Base-by-base conservation (phyloP, 805 yeast species). In the Kuraishia hungarica region DNA sequence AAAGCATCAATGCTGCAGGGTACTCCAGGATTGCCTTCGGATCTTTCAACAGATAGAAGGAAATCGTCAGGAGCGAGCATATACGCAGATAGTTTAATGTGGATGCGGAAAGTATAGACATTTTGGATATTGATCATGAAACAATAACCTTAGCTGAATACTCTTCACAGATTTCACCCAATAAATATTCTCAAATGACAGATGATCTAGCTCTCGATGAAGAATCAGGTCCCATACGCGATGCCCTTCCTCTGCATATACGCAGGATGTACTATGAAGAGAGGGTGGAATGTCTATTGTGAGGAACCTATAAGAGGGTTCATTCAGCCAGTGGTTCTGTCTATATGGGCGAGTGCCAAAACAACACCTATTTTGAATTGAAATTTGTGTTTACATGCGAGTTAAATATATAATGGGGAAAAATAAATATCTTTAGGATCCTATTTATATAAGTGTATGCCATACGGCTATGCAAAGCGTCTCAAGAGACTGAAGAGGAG, bases 1-100 rank as follows among this genome's bases (percentile, higher is more conserved):
- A 82, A 50, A 84, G 66, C 11, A 83, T 72, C n/a, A 80, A 53
- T 13, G 78, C 68, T 52, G 81, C 75, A 24, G 80, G 76, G 51
- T 79, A 70, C 17, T 72, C 73, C 21, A 77, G 60, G 21, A 84
- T 58, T 2, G 62, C 54, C n/a, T 68, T 62, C 1, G 85, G 80
- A 62, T 79, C 78, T 57, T 76, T 81, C 54, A 77, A 65, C 47
- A 82, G 65, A 54, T 70, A 69, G 62, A 74, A 82, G 1, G 84
- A 65, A 2, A 78, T 57, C 6, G 75, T 65, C 20, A 76, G 63
- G 28, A 82, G 71, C 47, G 76, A 72, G 10, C 75, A 70, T 15
- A 77, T 72, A 59, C 87, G 76, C 28, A 73, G 55, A 56, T 79
- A 81, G 22, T 77, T 64, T 48, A 81, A 69, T 7, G 80, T 70